Percentiles rank a stretch among this genome's conserved stretches.
These are phyloP conservation scores for Poteriospumella lacustris DNA, from an alignment of 108 stramenopile species.

Conservation along the genomic window DNA sequence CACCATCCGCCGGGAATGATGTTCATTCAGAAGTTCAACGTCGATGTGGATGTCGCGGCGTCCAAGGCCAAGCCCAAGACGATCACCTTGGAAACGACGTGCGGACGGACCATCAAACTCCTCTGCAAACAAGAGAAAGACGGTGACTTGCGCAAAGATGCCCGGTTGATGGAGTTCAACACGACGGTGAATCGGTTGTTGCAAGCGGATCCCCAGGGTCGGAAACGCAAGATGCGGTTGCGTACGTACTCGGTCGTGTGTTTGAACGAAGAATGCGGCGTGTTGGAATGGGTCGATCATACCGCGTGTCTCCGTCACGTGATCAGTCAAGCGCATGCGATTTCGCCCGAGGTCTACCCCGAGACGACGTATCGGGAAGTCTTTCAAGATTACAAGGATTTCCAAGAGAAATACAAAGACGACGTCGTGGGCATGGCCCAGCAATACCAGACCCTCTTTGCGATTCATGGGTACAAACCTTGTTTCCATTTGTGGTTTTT, in stretches of 20 bases:
- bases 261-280: conserved; percentile 92
- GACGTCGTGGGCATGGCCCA: not conserved
- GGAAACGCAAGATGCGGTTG: conserved; percentile 63
- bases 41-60: conserved; percentile 63
- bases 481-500: conserved; percentile 91
- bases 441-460: conserved; percentile 36
- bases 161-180: conserved; percentile 93
- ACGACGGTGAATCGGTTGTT: conserved; percentile 91
- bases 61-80: conserved; percentile 96
- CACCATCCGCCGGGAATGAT: too few species aligned
- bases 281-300: conserved; percentile 94
- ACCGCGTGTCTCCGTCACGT: conserved; percentile 73
- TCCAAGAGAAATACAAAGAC: not conserved
- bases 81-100: conserved; percentile 54
- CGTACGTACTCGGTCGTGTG: conserved; percentile 95
- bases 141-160: conserved; percentile 97
- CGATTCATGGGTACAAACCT: not conserved
- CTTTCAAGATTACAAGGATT: not conserved
- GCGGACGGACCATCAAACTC: conserved; percentile 63
- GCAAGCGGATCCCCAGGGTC: conserved; percentile 49
- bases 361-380: not conserved
- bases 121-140: conserved; percentile 93
- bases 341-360: not conserved
- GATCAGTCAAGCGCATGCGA: too few species aligned
- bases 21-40: conserved; percentile 62